Base-by-base conservation (phyloP, 108 stramenopile species). In the Discostella pseudostelligera region DNA sequence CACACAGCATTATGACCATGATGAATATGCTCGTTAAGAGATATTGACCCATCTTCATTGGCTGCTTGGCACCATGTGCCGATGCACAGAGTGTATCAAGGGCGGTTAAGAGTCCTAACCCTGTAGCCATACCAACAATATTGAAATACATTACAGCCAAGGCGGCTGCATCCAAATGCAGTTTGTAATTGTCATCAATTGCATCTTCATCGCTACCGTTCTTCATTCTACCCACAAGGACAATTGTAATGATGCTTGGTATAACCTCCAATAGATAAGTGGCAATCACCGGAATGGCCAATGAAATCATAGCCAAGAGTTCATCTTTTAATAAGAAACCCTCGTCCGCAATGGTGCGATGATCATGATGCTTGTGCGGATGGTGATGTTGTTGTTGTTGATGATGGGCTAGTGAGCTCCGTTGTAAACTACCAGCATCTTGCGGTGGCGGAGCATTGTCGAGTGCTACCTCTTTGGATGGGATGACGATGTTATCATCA, bases 31-130 rank as follows among this genome's bases (percentile, higher is more conserved):
- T 69, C 2, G 79, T 80, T 2, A 70, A 49, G 32, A 56, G 56
- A 36, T 76, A 80, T 16, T 51, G 75, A 3, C 79, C 79, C 79
- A 80, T 80, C 59, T 66, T 64, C 4, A 56, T 11, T 2, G 69
- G 45, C 45, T 70, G 69, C 20, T 62, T 62, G 14, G 79, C 79
- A 37, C 79, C 79, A 49, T 76, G 74, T 39, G 79, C 79, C 47
- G 70, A 51, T 4, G 66, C 42, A 39, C 79, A 80, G 8, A 80
- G 57, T 54, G 79, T 80, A 48, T 80, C 79, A 57, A 80, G 57
- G 20, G 79, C 79, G 28, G 62, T 76, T 0, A 70, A 51, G 0
- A 79, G 28, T 8, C 69, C 79, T 6, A 80, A 44, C 24, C 74
- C 79, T 26, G 74, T 46, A 2, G 79, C 56, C 53, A 80, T 19